Percentiles rank a stretch among this genome's conserved stretches.
Conservation (phyloP, 176 grass and related monocot genomes). For the Carex kokanica region DNA sequence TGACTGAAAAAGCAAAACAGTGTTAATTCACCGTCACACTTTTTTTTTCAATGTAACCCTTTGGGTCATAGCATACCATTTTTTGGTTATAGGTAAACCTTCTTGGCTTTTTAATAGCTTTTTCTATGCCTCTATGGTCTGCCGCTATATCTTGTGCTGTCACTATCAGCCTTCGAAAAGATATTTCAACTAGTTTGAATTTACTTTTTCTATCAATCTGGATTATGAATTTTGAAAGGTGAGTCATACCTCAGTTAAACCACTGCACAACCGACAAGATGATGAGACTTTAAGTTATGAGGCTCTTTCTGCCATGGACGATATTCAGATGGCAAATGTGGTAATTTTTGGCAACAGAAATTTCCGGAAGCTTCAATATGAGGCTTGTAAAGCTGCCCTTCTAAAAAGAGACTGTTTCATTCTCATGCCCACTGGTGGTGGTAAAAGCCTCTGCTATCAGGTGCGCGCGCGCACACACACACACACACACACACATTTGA, state of each 20-base stretch:
- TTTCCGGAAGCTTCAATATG: slow-evolving; percentile 73
- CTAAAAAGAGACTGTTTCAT: slow-evolving; percentile 64
- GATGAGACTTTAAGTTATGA: slow-evolving; percentile 49
- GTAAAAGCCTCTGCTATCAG: slow-evolving; percentile 96
- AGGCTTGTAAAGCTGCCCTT: slow-evolving; percentile 68
- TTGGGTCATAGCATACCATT: neutral
- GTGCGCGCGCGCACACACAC: slow-evolving; percentile 19
- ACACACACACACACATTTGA: neutral
- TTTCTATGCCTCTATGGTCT: neutral
- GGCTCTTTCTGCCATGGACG: slow-evolving; percentile 52
- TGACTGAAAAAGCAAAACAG: neutral
- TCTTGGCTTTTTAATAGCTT: neutral
- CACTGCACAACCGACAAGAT: neutral
- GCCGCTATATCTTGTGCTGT: neutral
- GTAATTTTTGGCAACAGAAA: slow-evolving; percentile 80
- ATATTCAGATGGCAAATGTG: slow-evolving; percentile 66
- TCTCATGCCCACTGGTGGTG: slow-evolving; percentile 96
- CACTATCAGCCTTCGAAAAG: neutral
- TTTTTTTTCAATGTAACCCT: neutral
- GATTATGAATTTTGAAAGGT: slow-evolving; percentile 9
- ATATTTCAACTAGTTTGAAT: neutral
- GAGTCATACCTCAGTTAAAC: neutral
- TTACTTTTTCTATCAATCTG: neutral
- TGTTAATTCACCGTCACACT: neutral
- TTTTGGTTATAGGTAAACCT: neutral